phyloP scores from a whole-genome alignment of 805 yeast species.

The Metschnikowia proteae region DNA sequence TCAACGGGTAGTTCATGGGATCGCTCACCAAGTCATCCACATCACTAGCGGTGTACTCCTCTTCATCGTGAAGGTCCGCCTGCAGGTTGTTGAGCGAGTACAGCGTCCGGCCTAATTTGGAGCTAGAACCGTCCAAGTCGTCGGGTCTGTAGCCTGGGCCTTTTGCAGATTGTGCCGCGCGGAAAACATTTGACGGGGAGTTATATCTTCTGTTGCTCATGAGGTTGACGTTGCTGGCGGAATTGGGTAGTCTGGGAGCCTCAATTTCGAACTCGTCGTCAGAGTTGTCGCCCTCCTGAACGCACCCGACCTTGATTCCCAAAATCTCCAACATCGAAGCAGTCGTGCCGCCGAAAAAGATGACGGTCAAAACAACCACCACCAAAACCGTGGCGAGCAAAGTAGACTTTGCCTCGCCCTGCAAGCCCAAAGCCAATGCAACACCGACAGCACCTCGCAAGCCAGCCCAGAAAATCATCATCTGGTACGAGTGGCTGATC shows the following conservation, averaged over 20 bases:
- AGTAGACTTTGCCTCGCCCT: conserved; percentile 87
- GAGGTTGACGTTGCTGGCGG: conserved; percentile 10
- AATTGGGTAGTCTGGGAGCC: conserved; percentile 44
- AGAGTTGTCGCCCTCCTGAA: conserved; percentile 65
- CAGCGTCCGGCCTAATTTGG: conserved; percentile 2
- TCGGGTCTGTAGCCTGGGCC: conserved; percentile 11
- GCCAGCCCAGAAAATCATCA: conserved; percentile 99
- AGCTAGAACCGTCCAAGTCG: not conserved
- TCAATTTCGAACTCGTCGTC: conserved; percentile 97
- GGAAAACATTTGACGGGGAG: conserved; percentile 11
- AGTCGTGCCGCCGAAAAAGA: conserved; percentile 96
- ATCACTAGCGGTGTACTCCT: conserved; percentile 30
- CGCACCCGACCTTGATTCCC: conserved; percentile 87
- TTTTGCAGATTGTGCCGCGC: conserved; percentile 11
- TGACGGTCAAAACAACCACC: conserved; percentile 93
- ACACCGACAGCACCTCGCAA: conserved; percentile 99
- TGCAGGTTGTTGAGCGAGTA: conserved; percentile 16
- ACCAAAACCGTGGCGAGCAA: conserved; percentile 92
- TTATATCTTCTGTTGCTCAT: conserved; percentile 25
- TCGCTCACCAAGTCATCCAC: conserved; percentile 34
- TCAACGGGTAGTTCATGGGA: conserved; percentile 3
- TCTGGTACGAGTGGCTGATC: conserved; percentile 91
- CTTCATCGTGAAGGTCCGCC: conserved; percentile 25
- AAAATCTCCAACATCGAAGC: conserved; percentile 96
- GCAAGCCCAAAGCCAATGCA: conserved; percentile 95